Evolutionary conservation across 2,329 filamentous ascomycete species (phyloP).

Genomic region (Mycosphaerella arachidis): DNA sequence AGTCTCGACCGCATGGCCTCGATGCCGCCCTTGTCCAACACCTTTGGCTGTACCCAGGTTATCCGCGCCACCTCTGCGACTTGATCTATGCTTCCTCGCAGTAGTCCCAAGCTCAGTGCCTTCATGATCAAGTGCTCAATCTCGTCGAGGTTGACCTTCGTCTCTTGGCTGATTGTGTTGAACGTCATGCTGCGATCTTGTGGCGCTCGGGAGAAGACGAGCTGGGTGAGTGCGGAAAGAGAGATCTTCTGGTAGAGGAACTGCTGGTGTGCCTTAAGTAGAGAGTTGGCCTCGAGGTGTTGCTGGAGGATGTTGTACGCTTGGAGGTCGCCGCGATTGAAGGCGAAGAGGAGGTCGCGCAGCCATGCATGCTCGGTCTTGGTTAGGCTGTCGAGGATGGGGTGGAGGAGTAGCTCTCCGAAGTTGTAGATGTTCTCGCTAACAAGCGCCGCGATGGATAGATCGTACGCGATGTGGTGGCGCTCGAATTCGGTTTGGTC

Average conservation of each 20-base stretch:
- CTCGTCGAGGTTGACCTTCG: conserved; percentile 82
- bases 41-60: conserved; percentile 98
- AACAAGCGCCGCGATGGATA: conserved; percentile 85
- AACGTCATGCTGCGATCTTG: conserved; percentile 96
- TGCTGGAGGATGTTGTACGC: conserved; percentile 73
- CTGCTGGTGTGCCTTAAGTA: conserved; percentile 72
- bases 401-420: conserved; percentile 94
- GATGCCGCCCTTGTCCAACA: conserved; percentile 92
- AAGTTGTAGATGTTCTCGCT: conserved; percentile 99
- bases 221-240: conserved; percentile 89
- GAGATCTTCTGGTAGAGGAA: conserved; percentile 98
- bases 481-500: conserved; percentile 71
- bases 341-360: conserved; percentile 91
- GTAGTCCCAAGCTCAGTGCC: conserved; percentile 85
- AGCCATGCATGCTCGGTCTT: conserved; percentile 79
- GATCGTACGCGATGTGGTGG: conserved; percentile 80
- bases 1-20: conserved; percentile 83
- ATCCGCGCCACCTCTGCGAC: conserved; percentile 91
- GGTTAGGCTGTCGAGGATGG: conserved; percentile 80
- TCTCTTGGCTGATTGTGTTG: conserved; percentile 80
- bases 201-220: conserved; percentile 90
- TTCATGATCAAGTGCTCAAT: conserved; percentile 99
- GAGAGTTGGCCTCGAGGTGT: conserved; percentile 70
- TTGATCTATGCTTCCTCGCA: conserved; percentile 92
- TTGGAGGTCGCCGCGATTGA: conserved; percentile 88